Conservation (phyloP, 257 asterid genomes). For the Nicotiana sylvestris region DNA sequence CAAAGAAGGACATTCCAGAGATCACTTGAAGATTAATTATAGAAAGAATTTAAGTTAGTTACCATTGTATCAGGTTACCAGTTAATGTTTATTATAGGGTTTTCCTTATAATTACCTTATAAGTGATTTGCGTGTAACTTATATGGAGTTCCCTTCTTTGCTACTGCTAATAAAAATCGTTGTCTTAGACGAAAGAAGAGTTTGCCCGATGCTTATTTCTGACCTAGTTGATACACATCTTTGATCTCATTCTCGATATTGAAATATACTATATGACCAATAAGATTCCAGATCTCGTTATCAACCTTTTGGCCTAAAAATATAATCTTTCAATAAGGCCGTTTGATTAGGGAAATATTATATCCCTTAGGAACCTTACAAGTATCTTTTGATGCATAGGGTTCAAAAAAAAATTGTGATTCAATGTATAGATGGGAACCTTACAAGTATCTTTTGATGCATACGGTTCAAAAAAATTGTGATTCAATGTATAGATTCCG, state of each 20-base stretch:
- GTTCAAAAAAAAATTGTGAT: background rate
- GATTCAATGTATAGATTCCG: background rate
- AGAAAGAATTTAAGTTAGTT: background rate
- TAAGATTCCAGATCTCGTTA: background rate
- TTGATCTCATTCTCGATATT: background rate
- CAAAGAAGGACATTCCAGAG: background rate
- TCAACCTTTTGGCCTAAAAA: background rate
- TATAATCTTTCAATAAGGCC: background rate
- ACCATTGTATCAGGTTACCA: background rate
- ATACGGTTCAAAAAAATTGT: background rate
- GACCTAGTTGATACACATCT: background rate
- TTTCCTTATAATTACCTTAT: too few relatives aligned
- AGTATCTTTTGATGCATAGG: background rate
- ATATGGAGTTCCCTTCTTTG: background rate
- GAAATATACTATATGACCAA: background rate
- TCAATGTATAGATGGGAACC: background rate
- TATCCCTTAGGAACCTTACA: slow-evolving; percentile 1
- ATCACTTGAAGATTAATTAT: background rate
- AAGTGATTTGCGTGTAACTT: background rate
- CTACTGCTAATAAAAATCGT: background rate
- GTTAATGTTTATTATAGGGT: background rate
- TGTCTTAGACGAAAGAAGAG: background rate
- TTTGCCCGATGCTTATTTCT: background rate
- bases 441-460: background rate
- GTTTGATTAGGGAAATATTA: background rate